phyloP scores from a whole-genome alignment of 495 filamentous ascomycete genomes.

The Aspergillus heteromorphus region DNA sequence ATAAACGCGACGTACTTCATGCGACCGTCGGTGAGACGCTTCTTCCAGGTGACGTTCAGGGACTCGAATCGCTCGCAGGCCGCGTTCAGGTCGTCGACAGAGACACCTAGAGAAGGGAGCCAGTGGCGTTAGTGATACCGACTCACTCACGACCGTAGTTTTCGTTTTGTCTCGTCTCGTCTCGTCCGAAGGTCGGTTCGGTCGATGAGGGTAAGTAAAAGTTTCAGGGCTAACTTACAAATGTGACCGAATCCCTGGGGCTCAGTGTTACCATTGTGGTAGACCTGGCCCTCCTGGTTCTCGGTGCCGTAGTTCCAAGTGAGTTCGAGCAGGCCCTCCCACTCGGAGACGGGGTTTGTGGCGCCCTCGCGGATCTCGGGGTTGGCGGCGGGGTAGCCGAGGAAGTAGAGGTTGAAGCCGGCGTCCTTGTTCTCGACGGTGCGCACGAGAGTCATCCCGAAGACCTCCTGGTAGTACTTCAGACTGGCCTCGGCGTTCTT shows the following conservation, averaged over 20 bases:
- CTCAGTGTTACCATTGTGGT: slow-evolving; percentile 87
- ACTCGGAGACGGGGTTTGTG: slow-evolving; percentile 54
- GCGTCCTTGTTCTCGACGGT: slow-evolving; percentile 63
- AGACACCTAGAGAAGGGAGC: slow-evolving; percentile 50
- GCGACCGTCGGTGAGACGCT: slow-evolving; percentile 81
- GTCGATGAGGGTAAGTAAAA: too few relatives aligned
- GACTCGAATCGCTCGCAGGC: slow-evolving; percentile 83
- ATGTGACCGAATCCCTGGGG: slow-evolving; percentile 94
- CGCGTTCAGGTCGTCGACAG: slow-evolving; percentile 83
- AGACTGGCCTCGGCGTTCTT: slow-evolving; percentile 81
- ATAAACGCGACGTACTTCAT: slow-evolving; percentile 97
- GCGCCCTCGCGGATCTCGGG: slow-evolving; percentile 45
- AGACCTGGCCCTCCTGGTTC: slow-evolving; percentile 74
- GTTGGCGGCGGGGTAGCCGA: slow-evolving; percentile 62
- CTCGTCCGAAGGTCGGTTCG: too few relatives aligned
- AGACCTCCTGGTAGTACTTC: slow-evolving; percentile 82
- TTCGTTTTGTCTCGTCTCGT: too few relatives aligned
- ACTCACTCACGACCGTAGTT: too few relatives aligned
- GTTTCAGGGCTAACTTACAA: too few relatives aligned
- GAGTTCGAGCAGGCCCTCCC: slow-evolving; percentile 82
- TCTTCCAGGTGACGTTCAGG: slow-evolving; percentile 83
- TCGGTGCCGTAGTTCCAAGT: slow-evolving; percentile 98
- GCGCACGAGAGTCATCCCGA: slow-evolving; percentile 80
- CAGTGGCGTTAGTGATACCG: background rate
- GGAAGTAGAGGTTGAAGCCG: slow-evolving; percentile 87